Evolutionary conservation across 345 rosid genomes (phyloP), one percentile per base, ranked within the genome.

Genomic region (Populus davidiana): DNA sequence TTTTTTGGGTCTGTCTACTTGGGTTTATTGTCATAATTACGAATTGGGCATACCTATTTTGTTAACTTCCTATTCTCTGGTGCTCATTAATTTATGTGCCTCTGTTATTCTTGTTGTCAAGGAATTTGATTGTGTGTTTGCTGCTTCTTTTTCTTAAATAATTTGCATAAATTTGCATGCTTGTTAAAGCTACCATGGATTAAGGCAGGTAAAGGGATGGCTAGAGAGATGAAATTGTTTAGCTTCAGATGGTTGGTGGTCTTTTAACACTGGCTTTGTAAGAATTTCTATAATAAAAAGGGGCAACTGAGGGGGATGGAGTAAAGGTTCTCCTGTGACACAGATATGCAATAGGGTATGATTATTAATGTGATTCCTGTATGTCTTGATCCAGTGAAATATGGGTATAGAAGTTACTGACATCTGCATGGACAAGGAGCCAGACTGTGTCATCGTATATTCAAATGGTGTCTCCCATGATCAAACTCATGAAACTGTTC

Each of bases 361-460:
- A 66, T 63, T 44, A 54, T 71, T 69, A 61, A 70, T 75, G 50
- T 36, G 39, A 77, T 74, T 33, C 29, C 29, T 38, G 36, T 75
- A 66, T 78, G 44, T 70, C 70, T 69, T 65, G 66, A 69, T 82
- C 80, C 77, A 85, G 89, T 67, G 73, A 73, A 52, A 88, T 89
- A 88, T 90, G 94, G 87, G 87, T 64, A 27, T 84, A 77, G 92
- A 88, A 80, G 83, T 80, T 68, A 77, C 87, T 36, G 96, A 92
- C 81, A 86, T 90, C 38, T 91, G 96, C 84, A 89, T 87, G 92
- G 98, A 94, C 84, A 94, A 94, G 78, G 94, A 89, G 82, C 89
- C 89, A 54, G 90, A 91, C 85, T 84, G 83, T 78, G 88, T 86
- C 49, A 81, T 86, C 68, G 85, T 87, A 41, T 87, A 84, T 76